Percentiles rank a stretch among this genome's conserved stretches.
Evolutionary conservation across 371 early-diverging fungal genomes (phyloP).

Genomic region (Actinomortierella ambigua): DNA sequence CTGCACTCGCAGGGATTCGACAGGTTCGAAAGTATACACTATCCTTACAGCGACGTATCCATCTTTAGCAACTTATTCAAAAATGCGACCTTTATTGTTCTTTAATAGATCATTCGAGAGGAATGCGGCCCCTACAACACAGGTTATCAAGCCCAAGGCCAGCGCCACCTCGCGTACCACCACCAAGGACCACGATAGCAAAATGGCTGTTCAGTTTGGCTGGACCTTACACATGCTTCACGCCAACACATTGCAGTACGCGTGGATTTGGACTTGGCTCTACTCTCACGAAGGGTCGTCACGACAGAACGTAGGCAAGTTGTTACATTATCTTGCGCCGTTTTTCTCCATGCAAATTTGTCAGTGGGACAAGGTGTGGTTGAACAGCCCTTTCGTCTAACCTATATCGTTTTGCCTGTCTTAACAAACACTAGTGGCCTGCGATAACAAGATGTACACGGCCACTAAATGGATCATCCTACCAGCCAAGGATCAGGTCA

Average conservation of each 20-base stretch:
- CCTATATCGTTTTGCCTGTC: no score
- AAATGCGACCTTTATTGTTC: no score
- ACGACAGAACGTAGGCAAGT: constrained; percentile 34
- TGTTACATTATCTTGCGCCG: no score
- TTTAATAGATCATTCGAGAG: not conserved
- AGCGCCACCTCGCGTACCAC: not conserved
- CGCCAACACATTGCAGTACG: constrained; percentile 37
- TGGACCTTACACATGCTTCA: constrained; percentile 40
- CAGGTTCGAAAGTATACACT: no score
- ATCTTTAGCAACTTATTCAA: no score
- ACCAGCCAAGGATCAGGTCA: constrained; percentile 26
- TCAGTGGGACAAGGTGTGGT: no score
- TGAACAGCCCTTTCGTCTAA: no score
- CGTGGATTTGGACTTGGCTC: constrained; percentile 43
- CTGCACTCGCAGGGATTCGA: no score
- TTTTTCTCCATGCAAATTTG: no score
- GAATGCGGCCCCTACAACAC: not conserved
- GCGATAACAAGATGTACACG: constrained; percentile 41
- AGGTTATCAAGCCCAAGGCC: not conserved
- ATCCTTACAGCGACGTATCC: no score
- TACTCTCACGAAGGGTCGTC: constrained; percentile 28
- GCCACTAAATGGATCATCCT: constrained; percentile 43
- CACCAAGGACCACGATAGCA: constrained; percentile 9
- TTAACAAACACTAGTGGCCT: no score
- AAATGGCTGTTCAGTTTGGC: constrained; percentile 32